Conservation (phyloP, 495 filamentous ascomycete species). For the Zalerion maritima region DNA sequence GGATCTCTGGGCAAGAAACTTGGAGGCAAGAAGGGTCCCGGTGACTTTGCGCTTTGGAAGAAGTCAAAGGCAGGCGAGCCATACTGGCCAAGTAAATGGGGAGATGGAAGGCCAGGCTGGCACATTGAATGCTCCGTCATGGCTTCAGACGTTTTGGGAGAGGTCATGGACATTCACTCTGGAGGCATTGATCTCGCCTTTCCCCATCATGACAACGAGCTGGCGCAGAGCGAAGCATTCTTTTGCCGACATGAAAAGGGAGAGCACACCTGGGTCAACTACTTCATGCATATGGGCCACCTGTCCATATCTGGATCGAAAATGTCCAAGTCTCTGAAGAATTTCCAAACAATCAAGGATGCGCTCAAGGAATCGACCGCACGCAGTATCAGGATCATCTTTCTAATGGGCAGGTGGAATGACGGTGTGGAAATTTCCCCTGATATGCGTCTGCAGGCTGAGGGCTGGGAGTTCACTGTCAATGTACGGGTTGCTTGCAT, state of each 20-base stretch:
- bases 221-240: conserved; percentile 89
- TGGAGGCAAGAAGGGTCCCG: conserved; percentile 50
- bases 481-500: conserved; percentile 31
- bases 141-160: conserved; percentile 74
- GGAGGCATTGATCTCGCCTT: conserved; percentile 89
- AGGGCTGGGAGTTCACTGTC: conserved; percentile 66
- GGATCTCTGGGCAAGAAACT: conserved; percentile 60
- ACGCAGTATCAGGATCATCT: conserved; percentile 68
- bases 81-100: conserved; percentile 77
- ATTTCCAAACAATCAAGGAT: conserved; percentile 89
- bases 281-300: conserved; percentile 95
- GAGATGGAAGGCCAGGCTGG: conserved; percentile 80
- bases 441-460: conserved; percentile 57
- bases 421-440: conserved; percentile 83
- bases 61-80: conserved; percentile 84
- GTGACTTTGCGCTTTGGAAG: conserved; percentile 95
- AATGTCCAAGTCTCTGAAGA: conserved; percentile 93
- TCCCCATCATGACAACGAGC: conserved; percentile 92
- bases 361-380: conserved; percentile 60
- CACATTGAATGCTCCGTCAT: conserved; percentile 98
- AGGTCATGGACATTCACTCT: conserved; percentile 80
- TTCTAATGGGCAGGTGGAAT: conserved; percentile 78
- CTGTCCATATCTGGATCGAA: conserved; percentile 79
- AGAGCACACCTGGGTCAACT: conserved; percentile 77
- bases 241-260: conserved; percentile 36